Conservation (phyloP, 169 alveolate species). For the Plasmodium blacklocki region DNA sequence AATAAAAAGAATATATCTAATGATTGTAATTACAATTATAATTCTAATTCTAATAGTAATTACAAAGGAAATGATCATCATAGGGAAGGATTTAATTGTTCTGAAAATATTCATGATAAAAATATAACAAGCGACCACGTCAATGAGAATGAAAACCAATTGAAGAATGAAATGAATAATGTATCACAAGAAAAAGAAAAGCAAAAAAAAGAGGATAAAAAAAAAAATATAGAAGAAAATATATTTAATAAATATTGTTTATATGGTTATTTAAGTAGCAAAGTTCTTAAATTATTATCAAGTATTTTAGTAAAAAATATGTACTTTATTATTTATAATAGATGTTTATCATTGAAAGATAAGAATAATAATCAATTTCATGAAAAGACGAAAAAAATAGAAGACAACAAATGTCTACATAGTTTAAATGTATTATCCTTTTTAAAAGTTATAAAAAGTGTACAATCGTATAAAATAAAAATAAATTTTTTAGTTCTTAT, state of each 20-base stretch:
- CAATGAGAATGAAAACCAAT: neutral
- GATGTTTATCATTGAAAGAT: constrained; percentile 13
- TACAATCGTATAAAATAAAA: constrained; percentile 61
- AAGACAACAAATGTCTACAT: constrained; percentile 31
- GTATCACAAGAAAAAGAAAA: neutral
- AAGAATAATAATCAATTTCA: neutral
- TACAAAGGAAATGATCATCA: neutral
- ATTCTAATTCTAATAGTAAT: neutral
- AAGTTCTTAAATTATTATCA: constrained; percentile 36
- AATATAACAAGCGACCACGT: neutral
- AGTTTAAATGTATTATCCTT: constrained; percentile 68
- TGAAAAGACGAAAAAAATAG: neutral
- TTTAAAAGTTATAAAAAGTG: constrained; percentile 49
- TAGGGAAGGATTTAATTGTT: neutral
- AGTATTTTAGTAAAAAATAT: constrained; percentile 65
- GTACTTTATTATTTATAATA: constrained; percentile 45
- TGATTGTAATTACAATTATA: neutral
- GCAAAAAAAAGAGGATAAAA: neutral
- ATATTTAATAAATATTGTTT: constrained; percentile 18
- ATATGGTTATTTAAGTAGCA: constrained; percentile 49
- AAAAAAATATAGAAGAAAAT: constrained; percentile 17
- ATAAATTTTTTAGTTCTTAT: constrained; percentile 48
- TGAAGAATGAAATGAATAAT: neutral
- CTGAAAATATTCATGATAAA: neutral
- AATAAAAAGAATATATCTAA: neutral